Evolutionary conservation across 1,284 basidiomycete genomes (phyloP).

Genomic region (Ustilago lituana): DNA sequence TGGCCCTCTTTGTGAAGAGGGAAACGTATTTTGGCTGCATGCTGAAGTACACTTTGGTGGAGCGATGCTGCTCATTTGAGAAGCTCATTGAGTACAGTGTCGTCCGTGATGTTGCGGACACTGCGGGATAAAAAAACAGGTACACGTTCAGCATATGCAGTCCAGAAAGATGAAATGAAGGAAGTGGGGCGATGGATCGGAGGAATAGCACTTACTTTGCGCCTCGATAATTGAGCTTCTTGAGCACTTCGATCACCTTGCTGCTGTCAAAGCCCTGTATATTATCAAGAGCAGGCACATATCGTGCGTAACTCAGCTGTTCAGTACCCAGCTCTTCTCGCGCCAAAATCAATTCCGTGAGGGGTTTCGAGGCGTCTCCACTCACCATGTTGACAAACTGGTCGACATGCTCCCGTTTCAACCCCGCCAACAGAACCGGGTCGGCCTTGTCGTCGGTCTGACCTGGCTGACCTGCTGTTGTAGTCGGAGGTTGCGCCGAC

Average conservation of each 20-base stretch:
- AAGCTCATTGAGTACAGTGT: constrained; percentile 57
- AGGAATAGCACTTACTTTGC: constrained; percentile 71
- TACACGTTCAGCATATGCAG: constrained; percentile 10
- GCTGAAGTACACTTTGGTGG: constrained; percentile 32
- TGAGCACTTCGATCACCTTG: constrained; percentile 88
- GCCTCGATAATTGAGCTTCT: constrained; percentile 90
- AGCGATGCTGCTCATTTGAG: constrained; percentile 29
- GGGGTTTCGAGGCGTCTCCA: background rate
- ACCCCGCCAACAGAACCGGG: constrained; percentile 69
- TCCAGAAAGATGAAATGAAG: background rate
- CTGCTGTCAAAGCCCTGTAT: constrained; percentile 73
- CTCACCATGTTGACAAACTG: constrained; percentile 68
- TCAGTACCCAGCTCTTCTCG: background rate
- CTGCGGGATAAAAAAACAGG: constrained; percentile 9
- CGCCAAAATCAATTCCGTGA: background rate
- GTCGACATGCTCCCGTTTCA: constrained; percentile 69
- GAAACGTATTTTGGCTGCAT: too few relatives aligned
- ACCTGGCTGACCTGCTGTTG: constrained; percentile 59
- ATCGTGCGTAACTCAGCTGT: background rate
- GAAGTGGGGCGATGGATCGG: background rate
- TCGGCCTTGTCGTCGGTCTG: constrained; percentile 50
- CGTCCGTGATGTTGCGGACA: constrained; percentile 58
- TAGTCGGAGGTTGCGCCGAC: constrained; percentile 31
- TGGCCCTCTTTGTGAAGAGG: too few relatives aligned
- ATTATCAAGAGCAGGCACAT: background rate